phyloP scores from a whole-genome alignment of 1,284 basidiomycete genomes.

The Sporisorium scitamineum region DNA sequence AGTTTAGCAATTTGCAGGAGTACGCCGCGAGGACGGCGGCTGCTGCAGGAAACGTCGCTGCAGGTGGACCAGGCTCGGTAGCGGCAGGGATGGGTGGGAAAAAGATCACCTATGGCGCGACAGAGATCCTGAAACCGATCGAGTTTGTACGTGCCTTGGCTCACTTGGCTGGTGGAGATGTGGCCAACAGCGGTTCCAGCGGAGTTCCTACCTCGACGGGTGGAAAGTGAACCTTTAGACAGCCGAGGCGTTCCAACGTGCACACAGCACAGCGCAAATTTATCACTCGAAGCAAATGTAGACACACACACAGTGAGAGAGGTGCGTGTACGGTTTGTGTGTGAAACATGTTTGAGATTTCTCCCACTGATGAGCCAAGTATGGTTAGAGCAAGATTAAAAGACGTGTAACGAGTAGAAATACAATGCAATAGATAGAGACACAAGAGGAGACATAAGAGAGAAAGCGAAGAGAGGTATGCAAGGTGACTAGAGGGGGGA shows the following conservation, averaged over 20 bases:
- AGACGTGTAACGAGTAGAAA: neutral
- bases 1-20: constrained; percentile 85
- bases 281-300: no score
- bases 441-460: no score
- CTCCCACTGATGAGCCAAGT: no score
- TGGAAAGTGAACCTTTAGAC: neutral
- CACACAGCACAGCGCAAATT: neutral
- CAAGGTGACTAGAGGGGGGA: no score
- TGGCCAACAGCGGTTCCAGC: constrained; percentile 16
- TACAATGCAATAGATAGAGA: no score
- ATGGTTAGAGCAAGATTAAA: no score
- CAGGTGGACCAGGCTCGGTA: constrained; percentile 27
- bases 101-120: constrained; percentile 91
- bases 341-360: no score
- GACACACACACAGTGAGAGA: no score
- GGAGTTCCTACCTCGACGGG: no score
- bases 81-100: constrained; percentile 67
- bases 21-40: constrained; percentile 73
- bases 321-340: no score
- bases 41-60: constrained; percentile 80
- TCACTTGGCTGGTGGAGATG: constrained; percentile 39
- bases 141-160: constrained; percentile 81
- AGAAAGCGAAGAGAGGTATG: no score
- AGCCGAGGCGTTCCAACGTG: no score
- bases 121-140: constrained; percentile 90